Conservation (phyloP, 805 yeast genomes). For the Sugiyamaella qingdaonensis region DNA sequence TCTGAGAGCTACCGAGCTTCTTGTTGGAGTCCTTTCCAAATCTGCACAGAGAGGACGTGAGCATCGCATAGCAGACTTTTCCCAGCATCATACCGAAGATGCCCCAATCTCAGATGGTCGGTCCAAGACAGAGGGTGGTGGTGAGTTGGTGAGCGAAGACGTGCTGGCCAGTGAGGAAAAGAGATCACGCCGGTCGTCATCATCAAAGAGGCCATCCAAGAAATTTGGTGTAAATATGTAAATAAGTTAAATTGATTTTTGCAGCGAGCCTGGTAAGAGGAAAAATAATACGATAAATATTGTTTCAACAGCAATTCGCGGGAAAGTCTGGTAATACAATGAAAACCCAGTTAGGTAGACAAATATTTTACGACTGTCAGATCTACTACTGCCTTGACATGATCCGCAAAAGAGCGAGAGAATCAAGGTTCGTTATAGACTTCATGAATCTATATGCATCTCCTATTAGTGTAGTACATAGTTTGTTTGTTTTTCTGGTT, state of each 20-base stretch:
- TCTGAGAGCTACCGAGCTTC: conserved; percentile 69
- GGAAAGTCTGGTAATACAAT: no score
- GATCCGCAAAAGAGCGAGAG: no score
- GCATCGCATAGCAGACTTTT: conserved; percentile 44
- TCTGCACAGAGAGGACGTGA: conserved; percentile 79
- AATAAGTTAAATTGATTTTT: no score
- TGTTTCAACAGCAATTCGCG: no score
- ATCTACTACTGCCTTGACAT: no score
- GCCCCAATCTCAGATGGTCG: no score
- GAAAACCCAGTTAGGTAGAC: no score
- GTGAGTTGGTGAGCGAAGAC: background rate
- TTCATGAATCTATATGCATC: background rate
- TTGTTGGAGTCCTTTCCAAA: conserved; percentile 76
- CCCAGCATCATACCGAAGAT: conserved; percentile 8
- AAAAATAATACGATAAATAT: no score
- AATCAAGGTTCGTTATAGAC: no score
- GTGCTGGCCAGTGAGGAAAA: background rate
- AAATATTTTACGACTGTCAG: no score
- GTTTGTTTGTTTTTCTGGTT: background rate
- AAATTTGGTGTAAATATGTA: conserved; percentile 4
- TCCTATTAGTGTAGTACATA: background rate
- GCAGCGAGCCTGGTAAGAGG: no score
- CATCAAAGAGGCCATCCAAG: background rate
- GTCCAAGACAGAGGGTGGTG: no score
- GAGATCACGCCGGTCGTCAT: background rate